Percentiles rank a stretch among this genome's conserved stretches.
phyloP scores from a whole-genome alignment of 1,284 basidiomycete species.

The Testicularia cyperi region DNA sequence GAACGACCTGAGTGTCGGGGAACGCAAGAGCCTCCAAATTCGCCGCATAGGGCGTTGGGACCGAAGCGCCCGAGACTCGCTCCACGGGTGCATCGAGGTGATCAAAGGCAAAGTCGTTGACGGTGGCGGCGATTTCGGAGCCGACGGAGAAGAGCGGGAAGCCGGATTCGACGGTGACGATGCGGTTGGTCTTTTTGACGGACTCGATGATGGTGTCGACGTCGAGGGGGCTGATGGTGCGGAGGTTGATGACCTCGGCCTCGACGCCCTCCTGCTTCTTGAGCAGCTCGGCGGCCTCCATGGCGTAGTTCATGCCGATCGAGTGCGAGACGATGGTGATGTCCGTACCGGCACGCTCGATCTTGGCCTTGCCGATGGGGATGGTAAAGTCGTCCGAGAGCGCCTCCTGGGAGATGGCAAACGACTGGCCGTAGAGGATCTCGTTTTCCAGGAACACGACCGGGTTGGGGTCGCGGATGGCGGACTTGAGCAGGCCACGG shows the following conservation, averaged over 20 bases:
- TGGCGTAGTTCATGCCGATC: conserved; percentile 53
- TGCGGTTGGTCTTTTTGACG: conserved; percentile 97
- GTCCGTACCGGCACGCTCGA: conserved; percentile 89
- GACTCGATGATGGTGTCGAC: conserved; percentile 93
- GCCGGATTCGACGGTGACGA: conserved; percentile 94
- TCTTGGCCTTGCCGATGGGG: conserved; percentile 96
- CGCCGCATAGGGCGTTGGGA: conserved; percentile 49
- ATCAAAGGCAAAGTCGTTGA: conserved; percentile 71
- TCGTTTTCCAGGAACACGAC: conserved; percentile 99
- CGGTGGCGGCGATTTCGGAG: conserved; percentile 85
- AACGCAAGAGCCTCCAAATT: conserved; percentile 66
- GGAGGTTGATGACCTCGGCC: conserved; percentile 96
- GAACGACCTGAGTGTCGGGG: conserved; percentile 52
- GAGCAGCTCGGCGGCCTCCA: conserved; percentile 77
- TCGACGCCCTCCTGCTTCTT: conserved; percentile 91
- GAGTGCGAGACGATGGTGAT: conserved; percentile 89
- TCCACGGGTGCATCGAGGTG: conserved; percentile 85
- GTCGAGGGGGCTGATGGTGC: conserved; percentile 91
- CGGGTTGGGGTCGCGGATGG: conserved; percentile 97
- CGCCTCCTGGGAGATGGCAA: conserved; percentile 91
- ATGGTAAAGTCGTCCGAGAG: conserved; percentile 88
- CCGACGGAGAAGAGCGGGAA: conserved; percentile 99
- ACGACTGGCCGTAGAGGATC: conserved; percentile 94
- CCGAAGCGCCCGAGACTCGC: conserved; percentile 86
- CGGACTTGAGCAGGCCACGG: conserved; percentile 94